A percentile compares a stretch with the other conserved stretches of the same genome.
Evolutionary conservation across 768 basidiomycete genomes (phyloP).

Genomic region (Infundibulicybe gibba): DNA sequence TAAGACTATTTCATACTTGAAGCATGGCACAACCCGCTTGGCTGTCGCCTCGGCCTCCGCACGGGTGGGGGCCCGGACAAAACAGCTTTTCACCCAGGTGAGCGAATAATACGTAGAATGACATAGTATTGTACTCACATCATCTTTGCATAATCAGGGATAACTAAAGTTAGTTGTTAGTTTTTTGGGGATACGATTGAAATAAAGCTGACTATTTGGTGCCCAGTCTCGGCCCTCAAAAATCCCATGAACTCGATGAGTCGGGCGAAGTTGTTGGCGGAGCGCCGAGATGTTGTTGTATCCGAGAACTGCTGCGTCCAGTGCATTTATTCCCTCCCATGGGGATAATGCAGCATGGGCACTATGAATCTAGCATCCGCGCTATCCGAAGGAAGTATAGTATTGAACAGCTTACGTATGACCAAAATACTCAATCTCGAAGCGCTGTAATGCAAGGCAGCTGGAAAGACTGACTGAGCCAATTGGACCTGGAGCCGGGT

Average conservation of each 20-base stretch:
- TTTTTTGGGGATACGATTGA: not conserved
- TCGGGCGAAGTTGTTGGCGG: conserved; percentile 78
- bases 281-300: conserved; percentile 78
- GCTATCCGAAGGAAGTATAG: not conserved
- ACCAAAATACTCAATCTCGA: conserved; percentile 65
- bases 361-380: conserved; percentile 26
- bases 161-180: conserved; percentile 42
- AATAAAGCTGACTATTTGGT: conserved; percentile 50
- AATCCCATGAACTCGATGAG: conserved; percentile 77
- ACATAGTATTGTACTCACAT: conserved; percentile 34
- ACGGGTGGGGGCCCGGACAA: conserved; percentile 68
- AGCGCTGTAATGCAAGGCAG: conserved; percentile 57
- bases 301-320: conserved; percentile 85
- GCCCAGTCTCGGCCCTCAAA: conserved; percentile 76
- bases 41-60: conserved; percentile 55
- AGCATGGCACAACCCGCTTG: conserved; percentile 66
- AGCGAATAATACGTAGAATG: not conserved
- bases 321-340: conserved; percentile 81
- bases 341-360: conserved; percentile 79
- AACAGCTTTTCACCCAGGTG: conserved; percentile 41
- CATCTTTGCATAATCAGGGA: conserved; percentile 78
- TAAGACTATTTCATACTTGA: conserved; percentile 3
- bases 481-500: conserved; percentile 76
- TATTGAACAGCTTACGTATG: conserved; percentile 51
- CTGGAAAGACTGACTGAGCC: conserved; percentile 63